phyloP scores from a whole-genome alignment of 148 eudicot species.

The Diospyros lotus region DNA sequence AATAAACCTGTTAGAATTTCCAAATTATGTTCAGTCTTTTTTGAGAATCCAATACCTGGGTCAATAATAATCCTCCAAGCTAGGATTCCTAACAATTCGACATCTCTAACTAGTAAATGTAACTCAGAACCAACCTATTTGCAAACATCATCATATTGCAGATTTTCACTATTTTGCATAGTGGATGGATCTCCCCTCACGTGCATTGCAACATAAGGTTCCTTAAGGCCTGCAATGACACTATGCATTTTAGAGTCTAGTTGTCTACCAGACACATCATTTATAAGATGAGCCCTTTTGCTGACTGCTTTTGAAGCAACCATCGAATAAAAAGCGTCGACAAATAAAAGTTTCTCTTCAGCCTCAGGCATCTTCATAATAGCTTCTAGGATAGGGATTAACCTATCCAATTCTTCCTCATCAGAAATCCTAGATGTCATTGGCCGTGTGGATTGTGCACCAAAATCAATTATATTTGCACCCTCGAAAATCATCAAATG shows the following conservation, averaged over 20 bases:
- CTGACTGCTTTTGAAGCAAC: slow-evolving; percentile 82
- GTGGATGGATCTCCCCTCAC: slow-evolving; percentile 92
- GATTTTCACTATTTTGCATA: slow-evolving; percentile 70
- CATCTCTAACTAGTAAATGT: slow-evolving; percentile 36
- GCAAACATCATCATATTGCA: slow-evolving; percentile 63
- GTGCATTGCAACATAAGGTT: slow-evolving; percentile 86
- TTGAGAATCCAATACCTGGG: slow-evolving; percentile 93
- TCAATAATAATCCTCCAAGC: slow-evolving; percentile 82
- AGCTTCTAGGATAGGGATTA: slow-evolving; percentile 75
- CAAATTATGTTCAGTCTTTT: slow-evolving; percentile 67
- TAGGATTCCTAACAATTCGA: slow-evolving; percentile 71
- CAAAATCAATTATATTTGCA: slow-evolving; percentile 86
- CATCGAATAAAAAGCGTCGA: slow-evolving; percentile 75
- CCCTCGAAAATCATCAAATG: slow-evolving; percentile 65
- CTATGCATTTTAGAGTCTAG: slow-evolving; percentile 63
- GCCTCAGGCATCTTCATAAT: slow-evolving; percentile 52
- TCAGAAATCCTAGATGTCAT: slow-evolving; percentile 64
- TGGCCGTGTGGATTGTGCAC: slow-evolving; percentile 95
- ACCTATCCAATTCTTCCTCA: slow-evolving; percentile 72
- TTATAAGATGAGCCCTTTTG: slow-evolving; percentile 72
- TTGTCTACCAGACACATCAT: slow-evolving; percentile 82
- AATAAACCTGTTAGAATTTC: slow-evolving; percentile 57
- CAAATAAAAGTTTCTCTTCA: slow-evolving; percentile 64
- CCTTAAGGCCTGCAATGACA: slow-evolving; percentile 52
- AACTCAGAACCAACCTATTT: slow-evolving; percentile 60